phyloP scores from a whole-genome alignment of 129 eudicot species.

The Flaveria sonorensis region DNA sequence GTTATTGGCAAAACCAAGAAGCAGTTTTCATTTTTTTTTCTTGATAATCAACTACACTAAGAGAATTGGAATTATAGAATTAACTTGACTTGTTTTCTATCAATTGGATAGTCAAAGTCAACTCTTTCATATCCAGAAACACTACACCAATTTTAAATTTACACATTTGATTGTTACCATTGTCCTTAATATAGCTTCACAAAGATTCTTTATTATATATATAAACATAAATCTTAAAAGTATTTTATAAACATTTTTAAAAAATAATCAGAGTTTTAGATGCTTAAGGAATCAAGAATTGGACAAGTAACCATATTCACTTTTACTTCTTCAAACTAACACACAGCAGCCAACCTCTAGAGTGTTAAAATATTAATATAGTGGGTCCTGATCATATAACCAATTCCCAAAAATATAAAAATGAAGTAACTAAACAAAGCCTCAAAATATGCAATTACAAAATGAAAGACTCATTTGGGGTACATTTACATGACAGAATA shows the following conservation, averaged over 20 bases:
- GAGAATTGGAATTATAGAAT: constrained; percentile 2
- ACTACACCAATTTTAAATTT: background rate
- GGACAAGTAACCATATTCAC: background rate
- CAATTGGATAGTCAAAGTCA: constrained; percentile 5
- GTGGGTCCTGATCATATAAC: too few relatives aligned
- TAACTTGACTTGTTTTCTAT: background rate
- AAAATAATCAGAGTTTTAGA: too few relatives aligned
- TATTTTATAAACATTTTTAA: too few relatives aligned
- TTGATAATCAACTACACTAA: constrained; percentile 10
- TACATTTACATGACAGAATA: constrained; percentile 26
- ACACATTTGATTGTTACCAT: background rate
- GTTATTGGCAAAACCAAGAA: background rate
- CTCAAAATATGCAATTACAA: background rate
- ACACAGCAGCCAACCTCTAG: too few relatives aligned
- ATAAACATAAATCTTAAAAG: background rate
- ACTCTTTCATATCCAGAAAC: constrained; percentile 5
- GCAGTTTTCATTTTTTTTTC: background rate
- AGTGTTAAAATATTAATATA: too few relatives aligned
- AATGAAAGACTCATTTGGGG: background rate
- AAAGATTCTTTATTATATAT: background rate
- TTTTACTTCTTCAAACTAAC: too few relatives aligned
- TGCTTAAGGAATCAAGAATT: background rate
- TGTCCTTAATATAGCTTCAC: background rate
- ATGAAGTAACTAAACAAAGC: background rate
- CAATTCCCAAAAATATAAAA: background rate